Conservation (phyloP, 1,284 basidiomycete species). For the Papiliotrema terrestris region DNA sequence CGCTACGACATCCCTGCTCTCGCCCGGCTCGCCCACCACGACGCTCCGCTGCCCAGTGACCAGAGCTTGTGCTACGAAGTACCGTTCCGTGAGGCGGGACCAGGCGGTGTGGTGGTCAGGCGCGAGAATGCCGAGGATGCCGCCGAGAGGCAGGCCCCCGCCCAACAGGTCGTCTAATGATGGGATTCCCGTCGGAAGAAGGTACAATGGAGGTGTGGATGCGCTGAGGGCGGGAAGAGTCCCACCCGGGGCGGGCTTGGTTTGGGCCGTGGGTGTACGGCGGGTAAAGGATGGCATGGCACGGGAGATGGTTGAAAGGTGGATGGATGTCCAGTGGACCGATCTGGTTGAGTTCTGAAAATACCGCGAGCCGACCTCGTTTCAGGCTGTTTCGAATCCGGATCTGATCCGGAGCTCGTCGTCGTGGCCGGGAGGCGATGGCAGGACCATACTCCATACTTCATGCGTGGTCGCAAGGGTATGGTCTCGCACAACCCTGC, state of each 20-base stretch:
- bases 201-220: slow-evolving; percentile 58
- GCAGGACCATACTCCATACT: too few species aligned
- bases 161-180: slow-evolving; percentile 95
- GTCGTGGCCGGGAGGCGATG: too few species aligned
- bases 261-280: neutral
- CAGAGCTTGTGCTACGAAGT: slow-evolving; percentile 83
- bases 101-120: slow-evolving; percentile 83
- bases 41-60: slow-evolving; percentile 65
- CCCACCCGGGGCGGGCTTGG: slow-evolving; percentile 53
- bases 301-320: neutral
- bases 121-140: slow-evolving; percentile 66
- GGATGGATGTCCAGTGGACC: neutral
- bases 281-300: slow-evolving; percentile 5
- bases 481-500: too few species aligned
- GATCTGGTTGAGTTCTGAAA: neutral
- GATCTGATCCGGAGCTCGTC: too few species aligned
- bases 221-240: slow-evolving; percentile 59
- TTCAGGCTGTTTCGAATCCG: too few species aligned
- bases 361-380: too few species aligned
- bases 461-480: too few species aligned
- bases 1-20: slow-evolving; percentile 53
- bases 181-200: slow-evolving; percentile 83
- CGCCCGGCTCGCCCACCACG: slow-evolving; percentile 58
- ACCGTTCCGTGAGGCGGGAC: slow-evolving; percentile 78
- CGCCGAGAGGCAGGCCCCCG: slow-evolving; percentile 84